These are phyloP conservation scores for Skeletonema grethae DNA, from an alignment of 108 stramenopile species.

Conservation along the genomic window DNA sequence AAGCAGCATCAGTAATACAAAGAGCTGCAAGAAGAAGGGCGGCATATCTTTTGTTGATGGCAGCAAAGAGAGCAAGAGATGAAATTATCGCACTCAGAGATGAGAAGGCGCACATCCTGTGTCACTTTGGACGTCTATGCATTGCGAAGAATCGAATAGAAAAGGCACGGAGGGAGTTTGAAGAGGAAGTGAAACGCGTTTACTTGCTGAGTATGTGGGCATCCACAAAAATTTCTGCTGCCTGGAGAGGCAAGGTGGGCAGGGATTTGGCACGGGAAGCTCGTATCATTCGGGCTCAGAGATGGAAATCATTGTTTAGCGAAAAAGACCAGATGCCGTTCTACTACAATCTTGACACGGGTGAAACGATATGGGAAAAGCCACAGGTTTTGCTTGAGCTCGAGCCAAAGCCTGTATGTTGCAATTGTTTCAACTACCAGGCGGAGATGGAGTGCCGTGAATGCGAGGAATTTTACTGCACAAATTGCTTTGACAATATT, in stretches of 20 bases:
- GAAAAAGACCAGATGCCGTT: conserved; percentile 47
- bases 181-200: conserved; percentile 26
- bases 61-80: conserved; percentile 8
- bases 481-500: conserved; percentile 46
- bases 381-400: conserved; percentile 80
- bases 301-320: conserved; percentile 75
- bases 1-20: conserved; percentile 20
- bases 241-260: conserved; percentile 52
- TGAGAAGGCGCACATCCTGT: conserved; percentile 28
- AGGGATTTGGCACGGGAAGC: conserved; percentile 24
- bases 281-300: conserved; percentile 28
- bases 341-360: conserved; percentile 82
- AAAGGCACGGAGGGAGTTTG: conserved; percentile 15
- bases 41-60: conserved; percentile 14
- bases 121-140: conserved; percentile 22
- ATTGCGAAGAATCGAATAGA: conserved; percentile 27
- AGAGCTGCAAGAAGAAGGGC: conserved; percentile 10
- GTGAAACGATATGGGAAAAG: conserved; percentile 84
- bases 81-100: conserved; percentile 5
- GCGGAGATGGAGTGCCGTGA: conserved; percentile 69
- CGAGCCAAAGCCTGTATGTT: conserved; percentile 70
- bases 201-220: conserved; percentile 35
- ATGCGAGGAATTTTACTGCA: conserved; percentile 78
- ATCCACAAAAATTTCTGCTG: conserved; percentile 37
- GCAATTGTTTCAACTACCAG: conserved; percentile 63